phyloP scores from a whole-genome alignment of 1,284 basidiomycete genomes.

The Melanopsichium pennsylvanicum region DNA sequence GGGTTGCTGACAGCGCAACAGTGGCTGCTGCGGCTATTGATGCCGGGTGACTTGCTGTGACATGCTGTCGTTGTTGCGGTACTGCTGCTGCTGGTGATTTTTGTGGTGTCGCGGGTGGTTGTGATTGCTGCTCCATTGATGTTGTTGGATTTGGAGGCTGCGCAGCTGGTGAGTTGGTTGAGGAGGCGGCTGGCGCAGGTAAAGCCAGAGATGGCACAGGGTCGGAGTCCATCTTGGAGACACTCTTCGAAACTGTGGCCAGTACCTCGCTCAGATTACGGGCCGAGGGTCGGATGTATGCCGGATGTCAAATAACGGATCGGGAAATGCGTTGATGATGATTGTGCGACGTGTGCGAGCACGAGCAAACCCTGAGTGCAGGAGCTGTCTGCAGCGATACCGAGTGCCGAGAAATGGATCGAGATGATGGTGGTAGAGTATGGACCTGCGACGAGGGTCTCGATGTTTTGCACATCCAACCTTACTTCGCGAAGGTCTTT shows the following conservation, averaged over 20 bases:
- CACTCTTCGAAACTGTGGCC: neutral
- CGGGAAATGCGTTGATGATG: no score
- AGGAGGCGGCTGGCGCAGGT: constrained; percentile 15
- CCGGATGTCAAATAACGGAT: no score
- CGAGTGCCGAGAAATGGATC: constrained; percentile 9
- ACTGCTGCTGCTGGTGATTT: constrained; percentile 3
- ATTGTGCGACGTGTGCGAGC: neutral
- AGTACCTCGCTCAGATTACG: no score
- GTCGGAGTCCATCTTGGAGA: constrained; percentile 20
- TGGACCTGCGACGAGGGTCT: constrained; percentile 8
- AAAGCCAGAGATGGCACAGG: constrained; percentile 24
- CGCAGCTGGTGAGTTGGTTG: neutral
- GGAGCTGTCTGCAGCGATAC: constrained; percentile 13
- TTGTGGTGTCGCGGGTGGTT: constrained; percentile 11
- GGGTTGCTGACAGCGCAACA: constrained; percentile 34
- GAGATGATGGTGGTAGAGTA: constrained; percentile 21
- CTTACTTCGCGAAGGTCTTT: constrained; percentile 2
- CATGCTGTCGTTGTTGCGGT: constrained; percentile 18
- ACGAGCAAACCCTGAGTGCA: constrained; percentile 1
- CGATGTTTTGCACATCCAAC: constrained; percentile 8
- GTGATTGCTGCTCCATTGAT: constrained; percentile 10
- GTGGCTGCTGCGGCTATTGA: constrained; percentile 44
- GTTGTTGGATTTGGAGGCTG: neutral
- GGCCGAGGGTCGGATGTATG: no score
- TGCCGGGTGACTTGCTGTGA: constrained; percentile 39